These are phyloP conservation scores for Kurtzmaniella quercitrusa DNA, from an alignment of 1,139 yeast species.

Conservation along the genomic window DNA sequence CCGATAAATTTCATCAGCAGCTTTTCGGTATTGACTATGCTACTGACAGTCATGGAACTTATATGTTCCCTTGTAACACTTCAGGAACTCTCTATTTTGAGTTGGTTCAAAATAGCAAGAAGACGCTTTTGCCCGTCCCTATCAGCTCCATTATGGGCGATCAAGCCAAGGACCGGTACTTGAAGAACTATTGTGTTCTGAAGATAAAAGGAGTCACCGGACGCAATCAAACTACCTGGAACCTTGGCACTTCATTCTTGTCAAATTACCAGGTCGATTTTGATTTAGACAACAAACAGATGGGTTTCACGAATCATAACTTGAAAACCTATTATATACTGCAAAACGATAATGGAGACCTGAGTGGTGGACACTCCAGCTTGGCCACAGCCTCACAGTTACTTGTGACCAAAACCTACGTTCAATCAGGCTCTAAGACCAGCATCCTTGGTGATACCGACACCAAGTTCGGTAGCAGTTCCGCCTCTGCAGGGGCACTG, in stretches of 20 bases:
- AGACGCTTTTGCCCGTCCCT: constrained; percentile 40
- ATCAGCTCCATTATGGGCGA: constrained; percentile 47
- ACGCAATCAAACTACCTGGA: constrained; percentile 31
- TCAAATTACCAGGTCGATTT: constrained; percentile 56
- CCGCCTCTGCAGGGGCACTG: not conserved
- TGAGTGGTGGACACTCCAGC: not conserved
- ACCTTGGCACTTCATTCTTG: constrained; percentile 61
- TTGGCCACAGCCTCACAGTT: not conserved
- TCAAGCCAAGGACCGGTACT: constrained; percentile 31
- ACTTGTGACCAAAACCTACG: not conserved
- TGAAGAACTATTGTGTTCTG: constrained; percentile 57
- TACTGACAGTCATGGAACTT: constrained; percentile 54
- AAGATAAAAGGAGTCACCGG: constrained; percentile 51
- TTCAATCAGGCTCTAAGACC: not conserved
- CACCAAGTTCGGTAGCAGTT: not conserved
- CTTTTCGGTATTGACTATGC: constrained; percentile 42
- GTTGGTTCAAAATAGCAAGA: not conserved
- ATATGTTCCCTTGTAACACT: constrained; percentile 55
- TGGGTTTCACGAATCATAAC: constrained; percentile 47
- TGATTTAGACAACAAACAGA: constrained; percentile 43
- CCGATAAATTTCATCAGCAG: constrained; percentile 42
- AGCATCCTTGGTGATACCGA: not conserved
- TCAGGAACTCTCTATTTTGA: constrained; percentile 15
- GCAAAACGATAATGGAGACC: not conserved
- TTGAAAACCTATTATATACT: not conserved